Conservation (phyloP, 768 basidiomycete genomes). For the Termitomyces heimii region DNA sequence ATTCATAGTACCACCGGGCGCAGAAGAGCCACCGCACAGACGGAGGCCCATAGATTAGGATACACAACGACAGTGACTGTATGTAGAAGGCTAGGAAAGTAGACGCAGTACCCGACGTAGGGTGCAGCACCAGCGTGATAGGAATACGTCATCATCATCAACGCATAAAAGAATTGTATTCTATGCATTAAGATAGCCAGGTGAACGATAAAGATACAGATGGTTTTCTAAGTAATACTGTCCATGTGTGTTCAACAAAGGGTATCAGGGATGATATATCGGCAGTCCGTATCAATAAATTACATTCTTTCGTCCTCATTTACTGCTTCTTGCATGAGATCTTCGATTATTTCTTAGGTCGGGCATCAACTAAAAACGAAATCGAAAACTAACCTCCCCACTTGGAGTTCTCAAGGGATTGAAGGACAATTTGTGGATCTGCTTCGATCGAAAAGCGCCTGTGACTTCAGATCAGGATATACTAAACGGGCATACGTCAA, state of each 20-base stretch:
- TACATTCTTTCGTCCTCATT: conserved; percentile 32
- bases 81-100: too few relatives aligned
- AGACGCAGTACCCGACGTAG: too few relatives aligned
- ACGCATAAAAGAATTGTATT: background rate
- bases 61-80: too few relatives aligned
- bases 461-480: conserved; percentile 4
- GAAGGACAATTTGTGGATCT: conserved; percentile 43
- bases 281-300: conserved; percentile 8
- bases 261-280: conserved; percentile 9
- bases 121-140: too few relatives aligned
- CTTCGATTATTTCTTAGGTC: conserved; percentile 8
- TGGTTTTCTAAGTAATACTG: conserved; percentile 13
- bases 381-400: conserved; percentile 57
- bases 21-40: too few relatives aligned
- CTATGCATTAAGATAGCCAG: background rate
- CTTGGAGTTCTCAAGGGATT: conserved; percentile 59
- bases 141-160: too few relatives aligned
- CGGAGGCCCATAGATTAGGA: too few relatives aligned
- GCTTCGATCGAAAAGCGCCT: conserved; percentile 37
- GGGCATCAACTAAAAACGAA: background rate
- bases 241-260: conserved; percentile 2
- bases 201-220: conserved; percentile 12
- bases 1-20: too few relatives aligned
- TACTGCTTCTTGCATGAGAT: conserved; percentile 41
- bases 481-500: background rate